Evolutionary conservation across 179 eudicot species (phyloP), one percentile per base, ranked within the genome.

Genomic region (Actinidia chinensis): DNA sequence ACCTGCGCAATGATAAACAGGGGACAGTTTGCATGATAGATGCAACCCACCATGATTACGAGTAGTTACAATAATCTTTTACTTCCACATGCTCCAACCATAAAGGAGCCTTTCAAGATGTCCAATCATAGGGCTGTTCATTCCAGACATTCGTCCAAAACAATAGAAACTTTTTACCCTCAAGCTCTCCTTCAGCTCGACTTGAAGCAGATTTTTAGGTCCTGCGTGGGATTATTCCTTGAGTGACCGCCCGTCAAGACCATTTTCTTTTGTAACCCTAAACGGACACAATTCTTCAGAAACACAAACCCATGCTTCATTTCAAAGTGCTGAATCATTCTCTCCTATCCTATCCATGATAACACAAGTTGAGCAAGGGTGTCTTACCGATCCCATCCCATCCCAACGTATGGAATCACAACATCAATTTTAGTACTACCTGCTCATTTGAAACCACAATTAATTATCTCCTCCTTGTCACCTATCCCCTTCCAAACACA

Each of bases 21-120:
- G 79, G 73, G 74, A 33, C 20, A 17, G 73, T 71, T 11, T 77
- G 52, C 8, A 77, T 68, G 8, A 75, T 80, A 40, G 42, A 28
- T 22, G 84, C 43, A 54, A 80, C 84, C 51, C 33, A 75, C 4
- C 8, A n/a, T n/a, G 13, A 60, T 68, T 78, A 2, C 80, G 28
- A 56, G 82, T 80, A 12, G 86, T 84, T 25, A 78, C 65, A 50
- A 84, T 66, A 50, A 81, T 20, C n/a, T n/a, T 78, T 74, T 78
- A 74, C 81, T 80, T 7, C 84, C 71, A 22, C 55, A 17, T 25
- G 14, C 13, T 10, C 40, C 73, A 43, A 25, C 36, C 14, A 23
- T 23, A 44, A 73, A 36, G 47, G 79, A 66, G 23, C 67, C 33
- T 52, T 12, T 23, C 23, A 79, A 67, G 17, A 17, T 6, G 6